Evolutionary conservation across 2,329 filamentous ascomycete genomes (phyloP), one percentile per base, ranked within the genome.

Genomic region (Paecilomyces variotii): DNA sequence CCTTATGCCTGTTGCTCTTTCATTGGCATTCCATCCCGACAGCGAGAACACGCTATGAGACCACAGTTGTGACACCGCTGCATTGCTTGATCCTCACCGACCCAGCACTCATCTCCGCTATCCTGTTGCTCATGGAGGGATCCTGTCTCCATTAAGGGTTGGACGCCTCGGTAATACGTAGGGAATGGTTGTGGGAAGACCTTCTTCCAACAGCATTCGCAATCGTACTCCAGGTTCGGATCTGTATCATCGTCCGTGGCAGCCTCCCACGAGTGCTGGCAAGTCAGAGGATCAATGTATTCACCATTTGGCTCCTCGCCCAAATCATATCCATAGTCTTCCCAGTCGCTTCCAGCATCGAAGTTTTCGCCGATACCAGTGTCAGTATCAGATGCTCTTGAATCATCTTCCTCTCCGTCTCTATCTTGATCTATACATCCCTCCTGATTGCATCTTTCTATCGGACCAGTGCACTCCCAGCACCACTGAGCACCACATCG

Each of bases 401-500:
- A 4, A 14, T 19, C 2, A 50, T 39, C 27, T 2, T 26, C 26
- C 32, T n/a, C 4, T 45, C 14, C 19, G 12, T 56, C 39, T 45
- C 10, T 12, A 9, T 24, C 35, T 50, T 63, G 56, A n/a, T 61
- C 39, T 59, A 26, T 25, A 57, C 65, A 68, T 24, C 56, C 60
- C 25, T 61, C 49, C 3, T 56, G 3, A 10, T 59, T 54, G 59
- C 75, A 78, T 1, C 68, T 60, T 2, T 74, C 65, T 4, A 74
- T 70, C 0, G 70, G 63, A 27, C 62, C 54, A 35, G 69, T 57
- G 57, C 80, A 83, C 6, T 64, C 62, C 72, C 76, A 83, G 65
- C 80, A 83, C 67, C 77, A 82, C 55, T 80, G 74, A 7, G 77
- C 77, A 11, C 79, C 79, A 57, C 80, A 82, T 12, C 70, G 67